Evolutionary conservation across 345 rosid genomes (phyloP).

Genomic region (Citrus sp.): DNA sequence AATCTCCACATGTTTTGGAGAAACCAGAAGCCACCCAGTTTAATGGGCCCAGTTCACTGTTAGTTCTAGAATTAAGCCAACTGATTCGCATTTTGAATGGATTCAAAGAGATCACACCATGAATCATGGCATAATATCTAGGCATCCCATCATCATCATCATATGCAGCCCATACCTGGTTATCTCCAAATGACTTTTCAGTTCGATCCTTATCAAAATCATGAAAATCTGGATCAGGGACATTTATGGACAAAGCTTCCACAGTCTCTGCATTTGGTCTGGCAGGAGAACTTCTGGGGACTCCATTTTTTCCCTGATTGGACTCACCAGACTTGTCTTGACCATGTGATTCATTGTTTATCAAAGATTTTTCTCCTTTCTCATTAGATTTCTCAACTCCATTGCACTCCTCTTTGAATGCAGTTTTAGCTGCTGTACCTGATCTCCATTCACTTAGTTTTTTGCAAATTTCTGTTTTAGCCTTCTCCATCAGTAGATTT

Average conservation of each 20-base stretch:
- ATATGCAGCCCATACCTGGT: constrained; percentile 74
- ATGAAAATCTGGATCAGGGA: constrained; percentile 63
- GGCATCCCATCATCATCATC: constrained; percentile 76
- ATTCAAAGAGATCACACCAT: constrained; percentile 44
- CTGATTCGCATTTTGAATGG: constrained; percentile 60
- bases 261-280: constrained; percentile 24
- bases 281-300: constrained; percentile 13
- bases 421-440: constrained; percentile 15
- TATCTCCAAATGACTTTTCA: constrained; percentile 47
- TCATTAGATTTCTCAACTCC: constrained; percentile 15
- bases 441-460: constrained; percentile 33
- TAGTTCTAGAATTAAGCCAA: constrained; percentile 52
- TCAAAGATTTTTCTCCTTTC: constrained; percentile 18
- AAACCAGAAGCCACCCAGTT: constrained; percentile 74
- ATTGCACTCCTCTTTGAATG: constrained; percentile 14
- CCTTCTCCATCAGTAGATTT: constrained; percentile 27
- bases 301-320: constrained; percentile 11
- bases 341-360: constrained; percentile 7
- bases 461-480: constrained; percentile 16
- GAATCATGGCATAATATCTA: constrained; percentile 58
- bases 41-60: constrained; percentile 40
- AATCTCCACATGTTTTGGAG: constrained; percentile 59
- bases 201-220: constrained; percentile 63
- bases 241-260: constrained; percentile 42
- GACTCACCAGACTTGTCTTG: constrained; percentile 9